Base-by-base conservation (phyloP, 176 grass and related monocot species). In the Raddia distichophylla region DNA sequence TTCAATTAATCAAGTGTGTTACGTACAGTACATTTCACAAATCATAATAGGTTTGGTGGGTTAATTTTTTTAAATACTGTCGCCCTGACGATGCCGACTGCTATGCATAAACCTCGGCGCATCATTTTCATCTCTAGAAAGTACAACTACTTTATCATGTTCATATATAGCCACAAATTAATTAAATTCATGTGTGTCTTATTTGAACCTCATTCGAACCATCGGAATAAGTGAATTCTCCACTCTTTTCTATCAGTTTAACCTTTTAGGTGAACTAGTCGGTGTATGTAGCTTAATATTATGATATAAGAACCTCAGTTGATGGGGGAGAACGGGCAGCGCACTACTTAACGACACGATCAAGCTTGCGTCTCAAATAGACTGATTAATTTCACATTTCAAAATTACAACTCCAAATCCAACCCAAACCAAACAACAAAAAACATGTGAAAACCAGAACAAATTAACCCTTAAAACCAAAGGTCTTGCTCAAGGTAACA, bases 21-120 rank as follows among this genome's bases (percentile, higher is more conserved):
- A 45, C 4, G 42, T 51, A 45, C 4, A 50, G 11, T 16, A 43
- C 17, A 7, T 16, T 33, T 20, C 11, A 62, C 2, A 60, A 13
- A 43, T 20, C 11, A 62, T 1, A 60, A 13, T n/a, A 8, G 40
- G 27, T 58, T 61, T 62, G 72, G 16, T 42, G 6, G 40, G 62
- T 48, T 77, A 54, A 11, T 52, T 48, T 37, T 2, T 27, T 44
- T 58, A 67, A 86, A 80, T 50, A 12, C 42, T 58, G 32, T 19
- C 10, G 9, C 58, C 40, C 22, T 17, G 43, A 5, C n/a, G 43
- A 18, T 43, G 48, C 45, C 34, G 76, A 13, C 9, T 69, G 3
- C 37, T 40, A 62, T 34, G 12, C 16, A 8, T 10, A 2, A 68
- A 54, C 16, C 0, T 59, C 18, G 13, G 18, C 56, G 10, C 53